Evolutionary conservation across 495 filamentous ascomycete species (phyloP), one percentile per base, ranked within the genome.

Genomic region (Clavariopsis aquatica): DNA sequence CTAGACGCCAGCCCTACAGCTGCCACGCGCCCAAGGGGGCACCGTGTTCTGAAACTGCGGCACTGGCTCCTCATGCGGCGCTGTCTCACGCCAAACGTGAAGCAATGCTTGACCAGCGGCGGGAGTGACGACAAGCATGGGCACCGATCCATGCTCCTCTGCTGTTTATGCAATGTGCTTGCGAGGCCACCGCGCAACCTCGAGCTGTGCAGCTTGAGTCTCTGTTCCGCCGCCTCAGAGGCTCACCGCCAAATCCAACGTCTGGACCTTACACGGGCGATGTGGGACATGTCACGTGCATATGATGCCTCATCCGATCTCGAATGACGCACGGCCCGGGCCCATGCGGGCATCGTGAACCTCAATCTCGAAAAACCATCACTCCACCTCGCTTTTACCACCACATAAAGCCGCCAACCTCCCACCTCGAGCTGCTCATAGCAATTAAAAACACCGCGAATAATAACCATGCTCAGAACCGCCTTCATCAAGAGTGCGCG

Each of bases 401-500:
- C 38, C 27, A n/a, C 36, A 60, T 60, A 61, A 52, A 47, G 23
- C 17, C 24, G 7, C 9, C 26, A 1, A 23, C 43, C 19, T 12
- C 49, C 12, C n/a, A 36, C 10, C 49, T 23, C 29, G 8, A 55
- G 12, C 28, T 19, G 17, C 45, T 34, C 31, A 36, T 28, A 19
- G 31, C 55, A 58, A 54, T 4, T 29, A 2, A 31, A 46, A 23
- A 65, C 51, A 26, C 65, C 62, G 60, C 41, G 0, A n/a, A n/a
- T n/a, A n/a, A 31, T 36, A 31, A 68, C 47, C 31, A 68, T 68
- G 64, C 54, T 68, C 68, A 68, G 63, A 46, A 69, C 67, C 56
- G 51, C 63, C 15, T 31, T 67, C 65, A 57, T 56, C 31, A 53
- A 64, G 22, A 46, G 28, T 36, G 53, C 61, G 58, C 71, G 69